Evolutionary conservation across 139 green algal genomes (phyloP).

Genomic region (Tetraselmis chui): DNA sequence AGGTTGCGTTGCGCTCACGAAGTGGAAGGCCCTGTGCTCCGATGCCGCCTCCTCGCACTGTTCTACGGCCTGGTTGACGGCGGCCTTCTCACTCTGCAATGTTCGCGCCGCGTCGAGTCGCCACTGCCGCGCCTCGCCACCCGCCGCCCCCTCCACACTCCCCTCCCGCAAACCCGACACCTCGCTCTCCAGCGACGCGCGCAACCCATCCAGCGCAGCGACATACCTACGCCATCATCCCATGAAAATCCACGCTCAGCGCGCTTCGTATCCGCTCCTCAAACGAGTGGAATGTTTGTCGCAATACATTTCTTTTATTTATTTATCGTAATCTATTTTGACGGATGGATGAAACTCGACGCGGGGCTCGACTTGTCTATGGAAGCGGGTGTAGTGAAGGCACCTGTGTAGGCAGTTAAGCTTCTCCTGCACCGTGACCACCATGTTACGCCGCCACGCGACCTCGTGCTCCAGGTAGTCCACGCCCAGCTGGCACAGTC

Average conservation of each 20-base stretch:
- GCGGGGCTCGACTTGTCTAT: too few relatives aligned
- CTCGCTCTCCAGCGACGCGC: not conserved
- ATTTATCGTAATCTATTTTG: too few relatives aligned
- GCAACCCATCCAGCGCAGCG: not conserved
- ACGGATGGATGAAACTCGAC: too few relatives aligned
- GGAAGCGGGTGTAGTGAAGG: too few relatives aligned
- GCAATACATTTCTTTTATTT: too few relatives aligned
- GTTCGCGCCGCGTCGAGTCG: not conserved
- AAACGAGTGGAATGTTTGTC: too few relatives aligned
- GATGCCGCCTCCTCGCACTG: not conserved
- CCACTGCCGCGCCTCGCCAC: not conserved
- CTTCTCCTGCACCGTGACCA: not conserved
- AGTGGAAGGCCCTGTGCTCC: not conserved
- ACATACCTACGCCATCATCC: too few relatives aligned
- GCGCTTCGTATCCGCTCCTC: too few relatives aligned
- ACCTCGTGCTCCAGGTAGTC: not conserved
- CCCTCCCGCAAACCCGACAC: not conserved
- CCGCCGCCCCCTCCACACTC: too few relatives aligned
- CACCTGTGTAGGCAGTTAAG: not conserved
- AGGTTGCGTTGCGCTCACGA: not conserved
- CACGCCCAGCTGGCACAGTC: not conserved
- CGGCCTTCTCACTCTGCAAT: not conserved
- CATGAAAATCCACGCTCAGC: too few relatives aligned
- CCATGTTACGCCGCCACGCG: not conserved
- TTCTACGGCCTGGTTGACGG: not conserved